Conservation (phyloP, 352 stramenopile species). For the Pilasporangium apinafurcum region DNA sequence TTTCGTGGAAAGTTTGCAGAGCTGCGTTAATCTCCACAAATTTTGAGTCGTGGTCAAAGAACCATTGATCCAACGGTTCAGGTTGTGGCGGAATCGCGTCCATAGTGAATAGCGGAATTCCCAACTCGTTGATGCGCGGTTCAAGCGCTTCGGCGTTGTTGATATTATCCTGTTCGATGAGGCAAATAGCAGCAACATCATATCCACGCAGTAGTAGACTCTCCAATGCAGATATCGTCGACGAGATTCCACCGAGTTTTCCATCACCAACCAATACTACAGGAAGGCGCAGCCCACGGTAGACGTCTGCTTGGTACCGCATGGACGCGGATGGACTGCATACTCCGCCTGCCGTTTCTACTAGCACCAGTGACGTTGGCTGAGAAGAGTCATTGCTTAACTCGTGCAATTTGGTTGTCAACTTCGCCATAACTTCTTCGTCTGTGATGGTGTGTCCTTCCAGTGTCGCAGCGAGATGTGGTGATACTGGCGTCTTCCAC, state of each 20-base stretch:
- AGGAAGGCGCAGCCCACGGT: constrained; percentile 82
- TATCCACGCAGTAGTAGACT: constrained; percentile 90
- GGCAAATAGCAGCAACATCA: constrained; percentile 77
- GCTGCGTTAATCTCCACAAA: constrained; percentile 48
- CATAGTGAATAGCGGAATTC: constrained; percentile 75
- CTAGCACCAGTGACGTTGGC: constrained; percentile 57
- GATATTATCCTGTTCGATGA: constrained; percentile 75
- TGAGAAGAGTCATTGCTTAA: constrained; percentile 22
- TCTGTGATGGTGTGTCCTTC: constrained; percentile 88
- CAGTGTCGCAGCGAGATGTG: constrained; percentile 87
- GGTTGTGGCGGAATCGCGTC: constrained; percentile 62
- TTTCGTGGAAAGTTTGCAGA: constrained; percentile 52
- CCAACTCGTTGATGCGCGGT: constrained; percentile 52
- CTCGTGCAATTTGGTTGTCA: constrained; percentile 50
- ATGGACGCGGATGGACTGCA: constrained; percentile 85
- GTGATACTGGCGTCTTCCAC: constrained; percentile 93
- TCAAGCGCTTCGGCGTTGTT: constrained; percentile 62
- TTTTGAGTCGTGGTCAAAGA: constrained; percentile 23
- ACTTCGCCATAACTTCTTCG: constrained; percentile 67
- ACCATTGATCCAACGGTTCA: constrained; percentile 72
- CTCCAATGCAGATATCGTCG: constrained; percentile 92
- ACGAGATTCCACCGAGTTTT: constrained; percentile 94
- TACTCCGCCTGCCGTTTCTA: constrained; percentile 95
- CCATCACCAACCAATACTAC: constrained; percentile 96
- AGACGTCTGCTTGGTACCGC: constrained; percentile 92